phyloP scores from a whole-genome alignment of 176 grass and related monocot species.

The Secale cereale region DNA sequence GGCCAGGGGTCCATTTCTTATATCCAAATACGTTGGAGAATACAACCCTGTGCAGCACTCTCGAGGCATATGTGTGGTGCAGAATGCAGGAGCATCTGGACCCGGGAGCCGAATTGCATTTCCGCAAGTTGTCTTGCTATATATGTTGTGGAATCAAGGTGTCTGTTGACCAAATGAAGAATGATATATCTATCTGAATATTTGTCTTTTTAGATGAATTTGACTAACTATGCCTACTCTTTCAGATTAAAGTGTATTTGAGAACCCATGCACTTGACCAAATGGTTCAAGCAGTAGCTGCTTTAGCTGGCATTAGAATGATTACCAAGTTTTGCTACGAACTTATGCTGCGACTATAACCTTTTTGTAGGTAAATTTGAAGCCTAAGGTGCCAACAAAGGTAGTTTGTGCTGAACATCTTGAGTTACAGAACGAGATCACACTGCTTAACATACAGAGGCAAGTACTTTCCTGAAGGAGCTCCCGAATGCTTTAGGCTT shows the following conservation, averaged over 20 bases:
- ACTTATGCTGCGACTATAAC: background rate
- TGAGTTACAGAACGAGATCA: slow-evolving; percentile 92
- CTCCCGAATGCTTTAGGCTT: no score
- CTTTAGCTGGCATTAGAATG: slow-evolving; percentile 78
- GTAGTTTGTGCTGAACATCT: slow-evolving; percentile 95
- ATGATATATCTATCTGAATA: background rate
- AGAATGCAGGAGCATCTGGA: no score
- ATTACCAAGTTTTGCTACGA: slow-evolving; percentile 10
- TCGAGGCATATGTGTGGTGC: no score
- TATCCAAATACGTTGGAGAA: no score
- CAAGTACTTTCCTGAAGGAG: background rate
- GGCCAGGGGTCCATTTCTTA: no score
- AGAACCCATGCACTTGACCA: slow-evolving; percentile 91
- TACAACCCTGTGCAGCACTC: no score
- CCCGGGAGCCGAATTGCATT: no score
- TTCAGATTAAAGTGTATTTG: slow-evolving; percentile 92
- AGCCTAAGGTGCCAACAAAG: slow-evolving; percentile 98
- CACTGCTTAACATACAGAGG: slow-evolving; percentile 95
- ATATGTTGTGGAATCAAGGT: background rate
- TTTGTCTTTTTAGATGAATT: slow-evolving; percentile 30
- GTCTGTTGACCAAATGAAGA: slow-evolving; percentile 9
- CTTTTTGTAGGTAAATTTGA: slow-evolving; percentile 80
- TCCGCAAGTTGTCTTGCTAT: background rate
- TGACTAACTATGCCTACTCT: slow-evolving; percentile 22
- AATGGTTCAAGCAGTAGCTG: slow-evolving; percentile 91